Evolutionary conservation across 1,284 basidiomycete species (phyloP).

Genomic region (Ustilago trichophora): DNA sequence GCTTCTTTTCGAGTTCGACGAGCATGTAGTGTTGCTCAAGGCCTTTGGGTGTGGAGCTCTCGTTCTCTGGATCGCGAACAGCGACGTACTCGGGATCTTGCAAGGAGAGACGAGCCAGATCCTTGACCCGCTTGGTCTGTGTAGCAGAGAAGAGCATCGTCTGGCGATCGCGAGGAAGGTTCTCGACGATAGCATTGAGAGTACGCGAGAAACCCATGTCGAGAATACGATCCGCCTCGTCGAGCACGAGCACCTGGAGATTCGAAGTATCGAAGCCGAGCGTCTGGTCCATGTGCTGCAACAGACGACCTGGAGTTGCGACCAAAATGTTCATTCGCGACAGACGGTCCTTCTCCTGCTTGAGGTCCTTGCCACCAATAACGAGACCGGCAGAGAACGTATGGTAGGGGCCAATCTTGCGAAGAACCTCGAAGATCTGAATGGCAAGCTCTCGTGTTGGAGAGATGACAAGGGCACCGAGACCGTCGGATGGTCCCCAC

Average conservation of each 20-base stretch:
- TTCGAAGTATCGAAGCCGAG: slow-evolving; percentile 91
- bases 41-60: slow-evolving; percentile 72
- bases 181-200: slow-evolving; percentile 86
- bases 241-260: slow-evolving; percentile 91
- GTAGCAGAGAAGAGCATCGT: slow-evolving; percentile 97
- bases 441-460: slow-evolving; percentile 95
- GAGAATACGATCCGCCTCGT: slow-evolving; percentile 94
- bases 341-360: slow-evolving; percentile 82
- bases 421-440: slow-evolving; percentile 94
- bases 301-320: slow-evolving; percentile 89
- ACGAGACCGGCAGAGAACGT: slow-evolving; percentile 93
- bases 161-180: slow-evolving; percentile 74
- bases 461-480: slow-evolving; percentile 92
- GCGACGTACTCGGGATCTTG: slow-evolving; percentile 82
- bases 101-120: slow-evolving; percentile 88
- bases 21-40: slow-evolving; percentile 92
- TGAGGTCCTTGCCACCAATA: slow-evolving; percentile 94
- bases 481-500: slow-evolving; percentile 83
- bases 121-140: slow-evolving; percentile 87
- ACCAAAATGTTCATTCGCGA: slow-evolving; percentile 96
- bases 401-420: slow-evolving; percentile 89
- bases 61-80: slow-evolving; percentile 62
- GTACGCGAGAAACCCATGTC: slow-evolving; percentile 95
- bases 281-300: slow-evolving; percentile 99
- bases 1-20: slow-evolving; percentile 84